A percentile compares a stretch with the other conserved stretches of the same genome.
Evolutionary conservation across 192 early-diverging fungal species (phyloP).

Genomic region (Coemansia sp.): DNA sequence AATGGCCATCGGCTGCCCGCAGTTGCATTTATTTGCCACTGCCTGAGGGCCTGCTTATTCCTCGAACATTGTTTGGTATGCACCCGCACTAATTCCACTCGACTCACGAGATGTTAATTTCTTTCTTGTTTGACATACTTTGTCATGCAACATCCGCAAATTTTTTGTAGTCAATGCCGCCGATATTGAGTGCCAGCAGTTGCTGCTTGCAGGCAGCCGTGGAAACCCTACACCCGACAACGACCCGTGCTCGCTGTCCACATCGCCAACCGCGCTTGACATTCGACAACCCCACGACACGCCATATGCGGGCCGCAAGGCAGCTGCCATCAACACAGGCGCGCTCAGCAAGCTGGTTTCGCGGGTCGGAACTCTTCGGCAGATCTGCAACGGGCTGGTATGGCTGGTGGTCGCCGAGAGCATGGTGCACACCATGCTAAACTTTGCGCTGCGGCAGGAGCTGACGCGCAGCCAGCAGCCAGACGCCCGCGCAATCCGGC

Average conservation of each 20-base stretch:
- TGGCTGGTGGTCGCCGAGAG: conserved; percentile 32
- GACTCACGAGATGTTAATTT: conserved; percentile 6
- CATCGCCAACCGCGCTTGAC: conserved; percentile 15
- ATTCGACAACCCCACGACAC: not conserved
- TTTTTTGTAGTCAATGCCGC: conserved; percentile 4
- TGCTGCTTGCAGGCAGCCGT: conserved; percentile 1
- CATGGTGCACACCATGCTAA: conserved; percentile 45
- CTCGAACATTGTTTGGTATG: not conserved
- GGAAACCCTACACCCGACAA: not conserved
- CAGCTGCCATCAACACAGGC: not conserved
- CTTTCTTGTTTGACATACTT: conserved; percentile 1
- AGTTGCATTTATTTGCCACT: conserved; percentile 2
- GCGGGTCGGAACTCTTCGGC: conserved; percentile 10
- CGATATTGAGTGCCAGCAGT: conserved; percentile 25
- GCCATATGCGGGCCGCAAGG: not conserved
- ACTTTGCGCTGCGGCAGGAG: conserved; percentile 45
- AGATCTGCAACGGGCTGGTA: conserved; percentile 27
- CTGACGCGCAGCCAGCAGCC: conserved; percentile 10
- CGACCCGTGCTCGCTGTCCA: conserved; percentile 4
- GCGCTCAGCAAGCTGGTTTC: not conserved
- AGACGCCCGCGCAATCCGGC: conserved; percentile 14
- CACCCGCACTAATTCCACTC: not conserved
- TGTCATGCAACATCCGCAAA: not conserved
- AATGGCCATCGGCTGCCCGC: not conserved
- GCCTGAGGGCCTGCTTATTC: conserved; percentile 2